Percentiles rank a stretch among this genome's conserved stretches.
Evolutionary conservation across 257 asterid species (phyloP).

Genomic region (Solanum arcanum): DNA sequence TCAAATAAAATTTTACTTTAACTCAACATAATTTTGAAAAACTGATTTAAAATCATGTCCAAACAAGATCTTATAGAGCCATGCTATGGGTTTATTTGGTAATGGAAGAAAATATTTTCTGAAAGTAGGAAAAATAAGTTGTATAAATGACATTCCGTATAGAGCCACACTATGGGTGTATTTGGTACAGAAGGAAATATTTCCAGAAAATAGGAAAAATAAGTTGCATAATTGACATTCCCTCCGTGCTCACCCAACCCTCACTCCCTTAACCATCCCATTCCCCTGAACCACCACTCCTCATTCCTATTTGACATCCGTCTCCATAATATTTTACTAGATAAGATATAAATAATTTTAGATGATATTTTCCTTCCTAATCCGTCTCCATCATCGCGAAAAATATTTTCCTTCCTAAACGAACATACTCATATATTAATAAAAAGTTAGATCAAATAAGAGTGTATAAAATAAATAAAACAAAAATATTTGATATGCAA

Average conservation of each 20-base stretch:
- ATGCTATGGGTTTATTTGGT: neutral
- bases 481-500: neutral
- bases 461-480: neutral
- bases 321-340: neutral
- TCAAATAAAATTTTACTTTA: neutral
- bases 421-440: neutral
- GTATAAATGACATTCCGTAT: neutral
- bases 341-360: too few relatives aligned
- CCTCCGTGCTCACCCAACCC: neutral
- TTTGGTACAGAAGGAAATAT: too few relatives aligned
- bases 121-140: too few relatives aligned
- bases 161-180: too few relatives aligned
- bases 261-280: neutral
- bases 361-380: too few relatives aligned
- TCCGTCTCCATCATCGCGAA: rapidly evolving
- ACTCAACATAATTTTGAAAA: neutral
- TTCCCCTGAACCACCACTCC: neutral
- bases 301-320: neutral
- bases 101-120: neutral
- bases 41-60: neutral
- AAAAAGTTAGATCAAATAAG: neutral
- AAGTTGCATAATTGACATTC: too few relatives aligned
- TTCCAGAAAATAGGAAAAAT: too few relatives aligned
- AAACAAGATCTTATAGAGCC: neutral
- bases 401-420: neutral